phyloP scores from a whole-genome alignment of 164 flowering plant species.

The Vitis rotundifolia region DNA sequence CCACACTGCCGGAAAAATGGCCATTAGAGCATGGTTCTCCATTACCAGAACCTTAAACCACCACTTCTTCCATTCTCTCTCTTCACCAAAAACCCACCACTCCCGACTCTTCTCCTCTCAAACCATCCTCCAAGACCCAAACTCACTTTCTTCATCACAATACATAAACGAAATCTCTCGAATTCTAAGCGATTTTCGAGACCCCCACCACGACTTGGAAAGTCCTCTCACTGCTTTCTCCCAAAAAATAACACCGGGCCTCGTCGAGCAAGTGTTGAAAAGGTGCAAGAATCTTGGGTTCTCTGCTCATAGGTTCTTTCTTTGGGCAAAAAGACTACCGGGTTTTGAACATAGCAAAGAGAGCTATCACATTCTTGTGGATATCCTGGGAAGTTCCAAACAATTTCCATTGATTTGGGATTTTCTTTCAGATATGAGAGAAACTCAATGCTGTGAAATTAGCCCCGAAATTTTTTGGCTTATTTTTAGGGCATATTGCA shows the following conservation, averaged over 20 bases:
- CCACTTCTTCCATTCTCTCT: not conserved
- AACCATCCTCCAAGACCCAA: not conserved
- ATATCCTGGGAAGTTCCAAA: conserved; percentile 64
- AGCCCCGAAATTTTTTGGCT: conserved; percentile 55
- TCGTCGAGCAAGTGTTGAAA: conserved; percentile 81
- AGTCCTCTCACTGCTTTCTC: conserved; percentile 53
- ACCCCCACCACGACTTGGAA: conserved; percentile 77
- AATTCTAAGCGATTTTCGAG: conserved; percentile 71
- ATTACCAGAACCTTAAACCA: too few relatives aligned
- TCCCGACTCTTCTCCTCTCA: conserved; percentile 9
- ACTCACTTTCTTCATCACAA: conserved; percentile 3
- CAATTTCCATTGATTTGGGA: conserved; percentile 90
- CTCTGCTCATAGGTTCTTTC: conserved; percentile 77
- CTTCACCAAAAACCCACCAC: not conserved
- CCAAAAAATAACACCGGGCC: conserved; percentile 34
- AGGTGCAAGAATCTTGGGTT: conserved; percentile 73
- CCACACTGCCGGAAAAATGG: too few relatives aligned
- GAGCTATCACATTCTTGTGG: conserved; percentile 59
- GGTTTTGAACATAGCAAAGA: conserved; percentile 51
- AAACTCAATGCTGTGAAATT: conserved; percentile 32
- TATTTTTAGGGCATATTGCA: conserved; percentile 68
- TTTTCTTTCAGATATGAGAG: conserved; percentile 61
- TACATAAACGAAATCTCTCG: conserved; percentile 69
- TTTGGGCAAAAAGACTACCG: conserved; percentile 63
- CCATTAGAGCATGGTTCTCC: too few relatives aligned